Percentiles rank a stretch among this genome's conserved stretches.
phyloP scores from a whole-genome alignment of 2,329 filamentous ascomycete species.

The Epichloe gansuensis region DNA sequence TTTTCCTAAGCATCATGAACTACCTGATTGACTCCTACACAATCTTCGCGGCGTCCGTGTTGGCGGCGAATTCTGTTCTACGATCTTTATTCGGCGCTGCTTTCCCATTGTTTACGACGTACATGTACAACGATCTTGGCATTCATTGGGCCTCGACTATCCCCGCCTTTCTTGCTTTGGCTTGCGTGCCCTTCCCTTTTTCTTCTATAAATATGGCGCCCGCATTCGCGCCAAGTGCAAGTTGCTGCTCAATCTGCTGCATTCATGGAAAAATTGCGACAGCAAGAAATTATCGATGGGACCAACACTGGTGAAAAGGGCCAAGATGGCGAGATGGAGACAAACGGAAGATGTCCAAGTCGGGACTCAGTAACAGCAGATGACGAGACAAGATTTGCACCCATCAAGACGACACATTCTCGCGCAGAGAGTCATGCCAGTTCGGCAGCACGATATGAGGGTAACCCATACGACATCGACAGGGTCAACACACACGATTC shows the following conservation, averaged over 20 bases:
- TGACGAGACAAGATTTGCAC: not conserved
- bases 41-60: slow-evolving; percentile 26
- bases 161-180: slow-evolving; percentile 26
- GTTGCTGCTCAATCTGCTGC: slow-evolving; percentile 4
- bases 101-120: slow-evolving; percentile 24
- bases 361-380: not conserved
- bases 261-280: slow-evolving; percentile 6
- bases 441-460: not conserved
- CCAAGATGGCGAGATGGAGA: not conserved
- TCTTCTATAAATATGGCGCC: slow-evolving; percentile 26
- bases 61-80: slow-evolving; percentile 26
- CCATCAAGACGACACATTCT: not conserved
- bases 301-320: not conserved
- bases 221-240: slow-evolving; percentile 15
- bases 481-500: slow-evolving; percentile 3
- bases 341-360: not conserved
- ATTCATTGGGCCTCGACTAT: slow-evolving; percentile 32
- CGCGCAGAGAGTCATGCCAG: not conserved
- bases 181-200: slow-evolving; percentile 22
- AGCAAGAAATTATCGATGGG: not conserved
- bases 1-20: slow-evolving; percentile 39
- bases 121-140: slow-evolving; percentile 27
- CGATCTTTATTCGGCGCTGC: slow-evolving; percentile 26
- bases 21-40: slow-evolving; percentile 47
- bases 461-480: slow-evolving; percentile 6